Conservation (phyloP, 768 basidiomycete genomes). For the Stropharia rugosoannulata region DNA sequence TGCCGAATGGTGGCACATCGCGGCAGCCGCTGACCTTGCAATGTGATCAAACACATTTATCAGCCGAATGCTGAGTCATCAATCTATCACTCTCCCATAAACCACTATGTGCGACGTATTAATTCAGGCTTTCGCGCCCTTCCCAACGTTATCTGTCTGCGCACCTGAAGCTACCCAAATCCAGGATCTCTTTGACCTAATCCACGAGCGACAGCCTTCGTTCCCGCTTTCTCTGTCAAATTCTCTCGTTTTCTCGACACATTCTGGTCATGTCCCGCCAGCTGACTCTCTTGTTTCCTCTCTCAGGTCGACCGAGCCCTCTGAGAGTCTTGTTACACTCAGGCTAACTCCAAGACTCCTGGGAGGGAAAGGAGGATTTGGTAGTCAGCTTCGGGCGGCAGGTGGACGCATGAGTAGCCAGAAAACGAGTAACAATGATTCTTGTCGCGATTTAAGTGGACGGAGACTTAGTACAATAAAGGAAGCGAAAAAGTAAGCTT, state of each 20-base stretch:
- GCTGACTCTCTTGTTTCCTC: conserved; percentile 24
- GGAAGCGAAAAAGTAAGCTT: conserved; percentile 85
- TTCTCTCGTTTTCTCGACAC: conserved; percentile 35
- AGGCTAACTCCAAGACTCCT: conserved; percentile 71
- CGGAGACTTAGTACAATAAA: conserved; percentile 91
- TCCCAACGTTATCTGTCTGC: conserved; percentile 37
- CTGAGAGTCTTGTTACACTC: conserved; percentile 51
- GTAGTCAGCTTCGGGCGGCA: conserved; percentile 92
- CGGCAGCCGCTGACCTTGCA: too few relatives aligned
- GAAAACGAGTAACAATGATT: conserved; percentile 94
- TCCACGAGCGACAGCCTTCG: conserved; percentile 33
- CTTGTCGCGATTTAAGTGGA: conserved; percentile 90
- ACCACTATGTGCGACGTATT: conserved; percentile 31
- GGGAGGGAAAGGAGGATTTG: conserved; percentile 98
- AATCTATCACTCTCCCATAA: conserved; percentile 23
- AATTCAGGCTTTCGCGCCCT: conserved; percentile 33
- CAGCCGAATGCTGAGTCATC: conserved; percentile 18
- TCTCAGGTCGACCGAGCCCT: conserved; percentile 18
- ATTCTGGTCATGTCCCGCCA: conserved; percentile 32
- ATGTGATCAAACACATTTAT: not conserved
- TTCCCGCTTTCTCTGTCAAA: conserved; percentile 30
- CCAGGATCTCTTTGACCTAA: conserved; percentile 27
- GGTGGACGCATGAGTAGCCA: conserved; percentile 97
- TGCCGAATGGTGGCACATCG: too few relatives aligned
- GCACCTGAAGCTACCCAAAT: conserved; percentile 28